Evolutionary conservation across 2,329 filamentous ascomycete species (phyloP), one percentile per base, ranked within the genome.

Genomic region (Verticillium klebahnii): DNA sequence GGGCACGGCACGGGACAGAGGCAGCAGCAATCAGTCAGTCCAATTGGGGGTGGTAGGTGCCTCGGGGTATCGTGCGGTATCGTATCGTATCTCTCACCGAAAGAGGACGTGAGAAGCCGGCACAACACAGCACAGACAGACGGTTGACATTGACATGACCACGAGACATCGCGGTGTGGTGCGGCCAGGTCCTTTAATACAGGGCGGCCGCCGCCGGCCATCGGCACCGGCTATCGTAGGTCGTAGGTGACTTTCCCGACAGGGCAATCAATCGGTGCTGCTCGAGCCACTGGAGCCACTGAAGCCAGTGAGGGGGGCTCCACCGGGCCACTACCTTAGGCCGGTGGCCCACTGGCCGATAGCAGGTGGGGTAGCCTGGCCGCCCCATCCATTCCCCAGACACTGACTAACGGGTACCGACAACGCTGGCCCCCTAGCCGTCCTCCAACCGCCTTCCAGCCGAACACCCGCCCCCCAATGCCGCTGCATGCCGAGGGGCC

Each of bases 401-500:
- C 59, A 60, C 57, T 59, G 62, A 54, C 40, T 37, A n/a, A 52
- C 29, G 32, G 50, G 55, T 60, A 62, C 60, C 58, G 50, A 52
- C 45, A 55, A 19, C 25, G 25, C 25, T 25, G 25, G 5, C 25
- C 25, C 25, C 25, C 23, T 23, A 25, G 56, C 17, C 59, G 58
- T 40, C 37, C 14, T 57, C 29, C 40, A 57, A 54, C 64, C 61
- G 60, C 60, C 29, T 29, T 50, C 60, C 60, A 57, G 63, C 62
- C 45, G n/a, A 23, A 50, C 29, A 14, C 31, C 2, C 1, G 23
- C 32, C 54, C 58, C 17, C 17, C 50, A 63, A 65, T 64, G 64
- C 65, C 65, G 65, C 55, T 52, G 55, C 29, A 63, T 63, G 64
- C 65, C 65, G 65, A 65, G 59, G 58, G 55, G 36, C 58, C 34